These are phyloP conservation scores for Russula lepida DNA, from an alignment of 768 basidiomycete species.

Conservation along the genomic window DNA sequence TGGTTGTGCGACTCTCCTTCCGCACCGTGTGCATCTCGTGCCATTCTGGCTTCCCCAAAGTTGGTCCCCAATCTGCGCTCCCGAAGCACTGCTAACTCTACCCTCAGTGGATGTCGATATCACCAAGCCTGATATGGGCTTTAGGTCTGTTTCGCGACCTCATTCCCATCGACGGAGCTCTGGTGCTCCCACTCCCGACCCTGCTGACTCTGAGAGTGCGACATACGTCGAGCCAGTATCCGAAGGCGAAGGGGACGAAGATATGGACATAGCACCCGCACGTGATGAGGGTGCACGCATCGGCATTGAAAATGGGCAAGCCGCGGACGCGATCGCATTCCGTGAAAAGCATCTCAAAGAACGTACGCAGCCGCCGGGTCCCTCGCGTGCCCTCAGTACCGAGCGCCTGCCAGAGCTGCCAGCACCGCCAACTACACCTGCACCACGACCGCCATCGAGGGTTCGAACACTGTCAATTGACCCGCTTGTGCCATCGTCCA, in stretches of 20 bases:
- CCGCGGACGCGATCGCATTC: constrained; percentile 79
- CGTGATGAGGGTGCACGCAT: constrained; percentile 76
- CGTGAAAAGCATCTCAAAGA: constrained; percentile 73
- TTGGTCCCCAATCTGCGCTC: constrained; percentile 27
- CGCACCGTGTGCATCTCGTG: constrained; percentile 88
- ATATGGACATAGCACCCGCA: constrained; percentile 55
- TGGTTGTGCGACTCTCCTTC: constrained; percentile 88
- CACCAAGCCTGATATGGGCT: constrained; percentile 79
- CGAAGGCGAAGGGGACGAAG: constrained; percentile 91
- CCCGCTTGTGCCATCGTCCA: constrained; percentile 73
- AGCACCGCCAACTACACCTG: constrained; percentile 24
- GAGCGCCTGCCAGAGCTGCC: constrained; percentile 35
- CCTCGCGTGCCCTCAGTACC: constrained; percentile 22
- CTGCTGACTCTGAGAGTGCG: constrained; percentile 28
- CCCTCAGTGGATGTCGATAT: constrained; percentile 86
- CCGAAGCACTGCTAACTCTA: background rate
- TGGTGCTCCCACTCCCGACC: constrained; percentile 35
- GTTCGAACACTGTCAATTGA: constrained; percentile 54
- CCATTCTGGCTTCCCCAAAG: constrained; percentile 99
- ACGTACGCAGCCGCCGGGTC: constrained; percentile 25
- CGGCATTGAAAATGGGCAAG: constrained; percentile 62
- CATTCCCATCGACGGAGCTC: constrained; percentile 33
- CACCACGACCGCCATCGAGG: constrained; percentile 9
- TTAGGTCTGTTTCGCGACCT: constrained; percentile 66
- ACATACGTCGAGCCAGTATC: constrained; percentile 84